Base-by-base conservation (phyloP, 2,329 filamentous ascomycete species). In the Colletotrichum sp. region DNA sequence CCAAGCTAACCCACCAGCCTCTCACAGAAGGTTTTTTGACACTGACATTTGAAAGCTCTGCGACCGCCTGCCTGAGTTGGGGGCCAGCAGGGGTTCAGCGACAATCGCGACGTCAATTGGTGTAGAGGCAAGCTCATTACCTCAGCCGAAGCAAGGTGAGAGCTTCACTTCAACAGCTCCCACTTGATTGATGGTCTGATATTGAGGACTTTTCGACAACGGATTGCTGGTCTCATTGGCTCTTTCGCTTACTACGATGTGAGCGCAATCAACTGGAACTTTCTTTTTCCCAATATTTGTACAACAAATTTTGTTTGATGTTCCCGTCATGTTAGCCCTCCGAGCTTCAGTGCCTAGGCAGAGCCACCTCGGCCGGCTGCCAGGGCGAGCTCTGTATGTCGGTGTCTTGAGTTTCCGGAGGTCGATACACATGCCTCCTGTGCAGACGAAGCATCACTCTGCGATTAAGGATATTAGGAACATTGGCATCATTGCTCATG, bases 401-500 rank as follows among this genome's bases (percentile, higher is more conserved):
- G 75, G 63, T 21, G 63, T 71, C 32, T 52, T 75, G 66, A 71
- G 62, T 26, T 67, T 71, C 32, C 60, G 52, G 24, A 71, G 75
- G 60, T 63, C 72, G n/a, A 71, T 76, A 24, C 67, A 76, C 16
- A 63, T 49, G 32, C 77, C 70, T 55, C 26, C 71, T 3, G 71
- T 62, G 30, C 71, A 77, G 36, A 55, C 59, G 34, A 71, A 85
- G 52, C 81, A 84, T 36, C 85, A 86, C 62, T 81, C 83, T 34
- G 81, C 80, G 24, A 87, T 92, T 21, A 88, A 91, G 52, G 91
- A 91, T 80, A 97, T 96, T 68, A 91, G 96, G 80, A 99, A 99
- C 83, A 98, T 99, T 83, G 97, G 97, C 77, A 99, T 99, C 80
- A 98, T 99, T 84, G 97, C 97, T 76, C 97, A 99, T 85, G 98